Percentiles rank a stretch among this genome's conserved stretches.
Evolutionary conservation across 2,329 filamentous ascomycete species (phyloP).

Genomic region (Aspergillus brasiliensis): DNA sequence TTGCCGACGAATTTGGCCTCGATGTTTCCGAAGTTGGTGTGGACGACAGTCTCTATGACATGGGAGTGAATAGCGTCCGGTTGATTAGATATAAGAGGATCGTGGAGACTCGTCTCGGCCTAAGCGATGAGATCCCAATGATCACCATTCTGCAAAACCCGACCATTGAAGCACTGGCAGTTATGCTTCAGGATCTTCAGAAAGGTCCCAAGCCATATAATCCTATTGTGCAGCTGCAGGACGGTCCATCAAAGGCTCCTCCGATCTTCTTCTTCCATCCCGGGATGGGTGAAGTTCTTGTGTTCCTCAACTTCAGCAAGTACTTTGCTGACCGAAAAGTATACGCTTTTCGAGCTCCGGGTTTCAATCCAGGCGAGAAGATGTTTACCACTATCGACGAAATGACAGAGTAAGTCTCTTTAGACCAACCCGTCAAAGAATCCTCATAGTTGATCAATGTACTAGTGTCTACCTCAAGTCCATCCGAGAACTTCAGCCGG

Average conservation of each 20-base stretch:
- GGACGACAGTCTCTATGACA: not conserved
- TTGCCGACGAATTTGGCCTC: not conserved
- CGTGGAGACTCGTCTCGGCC: not conserved
- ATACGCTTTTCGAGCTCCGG: not conserved
- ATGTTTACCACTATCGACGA: not conserved
- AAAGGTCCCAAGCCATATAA: constrained; percentile 1
- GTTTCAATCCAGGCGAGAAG: constrained; percentile 2
- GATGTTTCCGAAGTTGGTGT: constrained; percentile 1
- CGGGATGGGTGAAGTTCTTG: constrained; percentile 3
- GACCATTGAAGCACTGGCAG: not conserved
- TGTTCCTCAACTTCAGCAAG: constrained; percentile 7
- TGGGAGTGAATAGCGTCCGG: constrained; percentile 2
- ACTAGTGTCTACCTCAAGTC: not conserved
- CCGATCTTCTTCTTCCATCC: constrained; percentile 5
- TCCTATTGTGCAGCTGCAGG: not conserved
- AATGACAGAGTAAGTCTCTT: not conserved
- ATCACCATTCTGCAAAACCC: constrained; percentile 5
- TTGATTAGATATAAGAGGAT: constrained; percentile 6
- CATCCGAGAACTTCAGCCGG: constrained; percentile 1
- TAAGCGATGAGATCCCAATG: not conserved
- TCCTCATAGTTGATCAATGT: not conserved
- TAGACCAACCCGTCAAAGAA: not conserved
- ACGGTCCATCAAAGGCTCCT: not conserved
- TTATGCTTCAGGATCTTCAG: not conserved
- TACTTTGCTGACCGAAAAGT: constrained; percentile 2